A percentile compares a stretch with the other conserved stretches of the same genome.
Conservation (phyloP, 257 asterid genomes). For the Solanum lycopersicoides region DNA sequence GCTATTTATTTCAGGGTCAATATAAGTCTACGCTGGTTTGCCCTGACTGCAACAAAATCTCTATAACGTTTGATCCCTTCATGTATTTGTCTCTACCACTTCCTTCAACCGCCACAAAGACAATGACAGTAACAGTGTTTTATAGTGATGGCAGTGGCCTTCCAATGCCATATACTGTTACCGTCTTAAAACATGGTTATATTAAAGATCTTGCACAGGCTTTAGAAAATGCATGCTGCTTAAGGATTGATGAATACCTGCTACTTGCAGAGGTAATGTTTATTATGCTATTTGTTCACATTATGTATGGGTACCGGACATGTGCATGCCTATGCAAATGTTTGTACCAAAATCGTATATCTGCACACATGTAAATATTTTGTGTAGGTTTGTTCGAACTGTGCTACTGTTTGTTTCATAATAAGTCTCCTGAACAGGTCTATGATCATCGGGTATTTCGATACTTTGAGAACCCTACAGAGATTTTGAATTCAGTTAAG, state of each 20-base stretch:
- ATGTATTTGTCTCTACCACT: conserved; percentile 95
- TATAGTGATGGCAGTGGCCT: conserved; percentile 84
- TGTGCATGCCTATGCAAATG: background rate
- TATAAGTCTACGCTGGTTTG: conserved; percentile 93
- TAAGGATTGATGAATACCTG: conserved; percentile 65
- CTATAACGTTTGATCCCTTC: conserved; percentile 95
- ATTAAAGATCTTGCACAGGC: conserved; percentile 75
- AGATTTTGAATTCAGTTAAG: conserved; percentile 49
- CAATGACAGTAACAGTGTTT: conserved; percentile 70
- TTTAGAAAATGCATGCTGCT: conserved; percentile 54
- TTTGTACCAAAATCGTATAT: background rate
- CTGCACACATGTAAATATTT: background rate
- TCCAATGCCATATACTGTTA: conserved; percentile 88
- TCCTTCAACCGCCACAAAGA: conserved; percentile 81
- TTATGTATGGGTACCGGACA: background rate
- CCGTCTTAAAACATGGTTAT: conserved; percentile 68
- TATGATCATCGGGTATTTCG: conserved; percentile 70
- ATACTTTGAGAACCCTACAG: conserved; percentile 77
- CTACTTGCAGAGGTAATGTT: conserved; percentile 77
- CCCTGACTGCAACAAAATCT: conserved; percentile 76
- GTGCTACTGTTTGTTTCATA: conserved; percentile 4
- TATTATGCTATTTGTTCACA: background rate
- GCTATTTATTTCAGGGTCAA: conserved; percentile 64
- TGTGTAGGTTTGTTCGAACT: conserved; percentile 2
- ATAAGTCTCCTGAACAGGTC: conserved; percentile 31